A percentile compares a stretch with the other conserved stretches of the same genome.
Conservation (phyloP, 2,329 filamentous ascomycete genomes). For the Plenodomus biglobosus region DNA sequence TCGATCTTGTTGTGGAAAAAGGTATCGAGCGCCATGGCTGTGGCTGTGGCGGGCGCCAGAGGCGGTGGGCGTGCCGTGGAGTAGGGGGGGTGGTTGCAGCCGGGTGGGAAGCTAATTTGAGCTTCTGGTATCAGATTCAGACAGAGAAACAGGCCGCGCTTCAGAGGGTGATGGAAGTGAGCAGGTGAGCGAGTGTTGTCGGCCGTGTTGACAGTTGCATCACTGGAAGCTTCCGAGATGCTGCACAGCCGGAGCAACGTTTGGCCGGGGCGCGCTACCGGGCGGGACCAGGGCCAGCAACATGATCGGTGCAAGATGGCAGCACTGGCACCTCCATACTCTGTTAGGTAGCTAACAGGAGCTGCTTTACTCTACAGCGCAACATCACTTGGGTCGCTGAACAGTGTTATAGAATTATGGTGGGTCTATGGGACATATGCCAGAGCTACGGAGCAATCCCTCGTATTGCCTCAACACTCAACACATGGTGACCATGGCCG, state of each 20-base stretch:
- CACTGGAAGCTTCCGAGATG: conserved; percentile 21
- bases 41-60: conserved; percentile 56
- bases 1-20: conserved; percentile 99
- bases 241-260: conserved; percentile 12
- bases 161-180: conserved; percentile 3
- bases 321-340: too few relatives aligned
- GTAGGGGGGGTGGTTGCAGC: background rate
- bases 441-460: too few relatives aligned
- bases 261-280: conserved; percentile 8
- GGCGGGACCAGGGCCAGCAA: too few relatives aligned
- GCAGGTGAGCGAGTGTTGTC: background rate
- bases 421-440: too few relatives aligned
- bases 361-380: too few relatives aligned
- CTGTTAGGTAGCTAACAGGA: too few relatives aligned
- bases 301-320: too few relatives aligned
- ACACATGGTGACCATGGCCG: too few relatives aligned
- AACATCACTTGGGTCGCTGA: too few relatives aligned
- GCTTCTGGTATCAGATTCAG: background rate
- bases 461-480: too few relatives aligned
- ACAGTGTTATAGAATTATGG: too few relatives aligned
- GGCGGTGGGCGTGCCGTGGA: conserved; percentile 6
- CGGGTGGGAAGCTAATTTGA: background rate
- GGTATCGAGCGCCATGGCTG: conserved; percentile 95
- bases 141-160: background rate
- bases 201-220: conserved; percentile 6